phyloP scores from a whole-genome alignment of 768 basidiomycete species.

The Auriculariales sp. region DNA sequence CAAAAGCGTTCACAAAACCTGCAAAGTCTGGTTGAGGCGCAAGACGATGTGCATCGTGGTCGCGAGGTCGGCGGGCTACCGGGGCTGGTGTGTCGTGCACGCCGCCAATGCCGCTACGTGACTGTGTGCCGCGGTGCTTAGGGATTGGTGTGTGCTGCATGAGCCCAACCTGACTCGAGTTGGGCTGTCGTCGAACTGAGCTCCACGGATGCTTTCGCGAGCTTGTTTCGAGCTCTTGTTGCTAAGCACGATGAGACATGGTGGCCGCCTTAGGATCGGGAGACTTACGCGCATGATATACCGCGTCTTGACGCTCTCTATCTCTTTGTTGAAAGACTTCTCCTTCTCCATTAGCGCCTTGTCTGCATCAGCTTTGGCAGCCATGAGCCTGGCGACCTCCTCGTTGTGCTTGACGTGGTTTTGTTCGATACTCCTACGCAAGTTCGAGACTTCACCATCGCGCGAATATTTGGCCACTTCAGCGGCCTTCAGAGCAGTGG shows the following conservation, averaged over 20 bases:
- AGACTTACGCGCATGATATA: conserved; percentile 48
- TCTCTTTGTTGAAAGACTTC: conserved; percentile 49
- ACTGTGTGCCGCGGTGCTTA: conserved; percentile 18
- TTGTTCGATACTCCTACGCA: conserved; percentile 55
- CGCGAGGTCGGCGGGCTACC: background rate
- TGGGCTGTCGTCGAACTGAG: conserved; percentile 25
- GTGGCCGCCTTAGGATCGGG: background rate
- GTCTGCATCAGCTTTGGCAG: conserved; percentile 48
- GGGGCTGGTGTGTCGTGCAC: conserved; percentile 3
- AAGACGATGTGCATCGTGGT: conserved; percentile 7
- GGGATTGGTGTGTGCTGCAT: conserved; percentile 24
- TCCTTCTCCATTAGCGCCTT: conserved; percentile 38
- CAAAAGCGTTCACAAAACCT: conserved; percentile 44
- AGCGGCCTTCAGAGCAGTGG: conserved; percentile 30
- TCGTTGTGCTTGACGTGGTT: conserved; percentile 29
- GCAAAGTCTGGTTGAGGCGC: conserved; percentile 24
- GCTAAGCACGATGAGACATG: conserved; percentile 21
- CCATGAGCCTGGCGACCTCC: conserved; percentile 39
- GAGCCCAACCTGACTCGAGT: conserved; percentile 21
- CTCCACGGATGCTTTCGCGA: conserved; percentile 34
- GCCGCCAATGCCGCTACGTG: background rate
- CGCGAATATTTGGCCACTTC: conserved; percentile 38
- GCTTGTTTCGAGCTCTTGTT: conserved; percentile 49
- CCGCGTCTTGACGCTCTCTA: conserved; percentile 56
- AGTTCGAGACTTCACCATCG: conserved; percentile 55